phyloP scores from a whole-genome alignment of 495 filamentous ascomycete genomes.

The Astrothelium macrocarpum region DNA sequence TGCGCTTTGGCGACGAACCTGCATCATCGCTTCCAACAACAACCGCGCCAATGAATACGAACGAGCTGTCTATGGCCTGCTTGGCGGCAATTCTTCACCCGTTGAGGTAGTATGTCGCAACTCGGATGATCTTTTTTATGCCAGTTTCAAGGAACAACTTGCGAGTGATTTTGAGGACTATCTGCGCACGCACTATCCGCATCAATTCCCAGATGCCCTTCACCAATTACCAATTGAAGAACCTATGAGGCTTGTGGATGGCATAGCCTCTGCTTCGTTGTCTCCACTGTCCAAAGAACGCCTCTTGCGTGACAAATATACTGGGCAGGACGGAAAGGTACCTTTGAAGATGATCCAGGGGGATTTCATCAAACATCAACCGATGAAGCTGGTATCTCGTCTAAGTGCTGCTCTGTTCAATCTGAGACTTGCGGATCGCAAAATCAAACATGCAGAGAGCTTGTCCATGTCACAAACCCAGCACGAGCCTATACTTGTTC shows the following conservation, averaged over 20 bases:
- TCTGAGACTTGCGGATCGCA: background rate
- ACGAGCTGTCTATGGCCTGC: conserved; percentile 76
- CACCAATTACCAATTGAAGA: conserved; percentile 44
- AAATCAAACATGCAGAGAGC: background rate
- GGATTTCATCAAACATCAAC: conserved; percentile 48
- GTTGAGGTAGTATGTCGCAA: conserved; percentile 65
- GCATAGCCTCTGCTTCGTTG: conserved; percentile 41
- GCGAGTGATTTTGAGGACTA: conserved; percentile 57
- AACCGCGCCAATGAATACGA: conserved; percentile 66
- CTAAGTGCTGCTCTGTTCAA: conserved; percentile 15
- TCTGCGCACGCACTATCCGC: conserved; percentile 39
- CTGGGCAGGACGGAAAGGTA: conserved; percentile 39
- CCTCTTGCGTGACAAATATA: conserved; percentile 20
- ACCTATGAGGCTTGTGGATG: conserved; percentile 44
- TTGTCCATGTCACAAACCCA: background rate
- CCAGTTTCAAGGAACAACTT: conserved; percentile 74
- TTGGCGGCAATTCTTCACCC: conserved; percentile 70
- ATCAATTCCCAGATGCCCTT: conserved; percentile 30
- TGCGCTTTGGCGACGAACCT: conserved; percentile 71
- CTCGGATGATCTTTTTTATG: conserved; percentile 90
- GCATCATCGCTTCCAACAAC: conserved; percentile 61
- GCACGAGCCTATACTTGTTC: background rate
- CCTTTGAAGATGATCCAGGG: conserved; percentile 58
- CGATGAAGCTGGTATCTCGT: conserved; percentile 10
- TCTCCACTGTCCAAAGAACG: conserved; percentile 5